phyloP scores from a whole-genome alignment of 495 filamentous ascomycete species.

The Talaromyces wortmannii region DNA sequence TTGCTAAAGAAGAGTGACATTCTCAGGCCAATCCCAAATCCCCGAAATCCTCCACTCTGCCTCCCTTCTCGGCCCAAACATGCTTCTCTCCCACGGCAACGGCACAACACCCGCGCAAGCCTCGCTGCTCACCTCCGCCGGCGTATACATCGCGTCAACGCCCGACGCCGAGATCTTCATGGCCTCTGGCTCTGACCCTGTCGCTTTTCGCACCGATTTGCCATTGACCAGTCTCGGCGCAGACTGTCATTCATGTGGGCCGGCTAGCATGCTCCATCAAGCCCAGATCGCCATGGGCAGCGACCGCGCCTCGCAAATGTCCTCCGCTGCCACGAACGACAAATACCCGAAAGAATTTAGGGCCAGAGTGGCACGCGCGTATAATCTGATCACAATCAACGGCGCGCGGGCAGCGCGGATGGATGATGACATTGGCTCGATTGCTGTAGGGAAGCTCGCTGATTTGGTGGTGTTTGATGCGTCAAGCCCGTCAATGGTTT shows the following conservation, averaged over 20 bases:
- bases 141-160: constrained; percentile 15
- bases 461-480: constrained; percentile 29
- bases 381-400: constrained; percentile 30
- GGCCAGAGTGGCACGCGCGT: constrained; percentile 26
- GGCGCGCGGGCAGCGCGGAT: constrained; percentile 27
- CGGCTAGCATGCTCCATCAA: constrained; percentile 22
- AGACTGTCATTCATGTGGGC: constrained; percentile 17
- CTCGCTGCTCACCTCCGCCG: constrained; percentile 7
- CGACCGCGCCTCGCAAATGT: constrained; percentile 15
- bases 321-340: constrained; percentile 10
- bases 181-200: neutral
- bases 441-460: constrained; percentile 28
- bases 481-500: constrained; percentile 21
- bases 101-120: constrained; percentile 9
- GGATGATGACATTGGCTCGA: constrained; percentile 22
- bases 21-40: neutral
- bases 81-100: constrained; percentile 21
- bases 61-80: constrained; percentile 13
- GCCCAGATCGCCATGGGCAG: constrained; percentile 24
- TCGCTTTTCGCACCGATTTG: neutral
- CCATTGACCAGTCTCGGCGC: neutral
- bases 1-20: neutral
- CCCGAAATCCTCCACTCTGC: constrained; percentile 11
- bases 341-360: constrained; percentile 16
- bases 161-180: constrained; percentile 23